Base-by-base conservation (phyloP, 331 rosid species). In the Saraca asoca region DNA sequence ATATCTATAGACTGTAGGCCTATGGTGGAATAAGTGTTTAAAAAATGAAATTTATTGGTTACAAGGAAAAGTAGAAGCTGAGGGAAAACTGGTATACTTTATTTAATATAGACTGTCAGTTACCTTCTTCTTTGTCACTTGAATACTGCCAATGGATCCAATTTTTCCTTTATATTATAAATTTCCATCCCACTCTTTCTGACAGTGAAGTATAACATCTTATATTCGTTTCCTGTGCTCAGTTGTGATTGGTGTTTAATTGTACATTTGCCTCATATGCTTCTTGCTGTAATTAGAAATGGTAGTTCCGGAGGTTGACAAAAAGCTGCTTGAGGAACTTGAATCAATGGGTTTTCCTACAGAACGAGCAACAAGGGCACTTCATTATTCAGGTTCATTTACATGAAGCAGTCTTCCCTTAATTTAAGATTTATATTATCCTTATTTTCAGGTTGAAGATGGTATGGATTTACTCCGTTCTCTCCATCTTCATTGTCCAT, bases 271-370 rank as follows among this genome's bases (percentile, higher is more conserved):
- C 42, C 45, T 58, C 31, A 51, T 51, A 10, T 68, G 38, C 11
- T 49, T 19, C 68, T 38, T 72, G n/a, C 44, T 83, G 50, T 67
- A 18, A 59, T 48, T 81, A 52, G 98, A 88, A 80, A 84, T 90
- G 98, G 83, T 90, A 64, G 96, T 83, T 62, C 98, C 97, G 0
- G 95, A 88, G 74, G 98, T 93, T 74, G 87, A 93, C 83, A 90
- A 84, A 68, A 85, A 80, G 64, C 63, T 93, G 57, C 90, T 90
- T 1, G 95, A 76, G 84, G 97, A 93, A 66, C 97, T 93, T 63
- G 96, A 88, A 80, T 83, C 81, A 17, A 93, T 93, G 98, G 98
- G 96, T 1, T 93, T 93, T 68, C 66, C 95, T 20, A 72, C 83
- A 5, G 85, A 90, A 5, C 85, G 87, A 48, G 98, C 97, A 57